Evolutionary conservation across 169 alveolate species (phyloP), one percentile per base, ranked within the genome.

Genomic region (Cystoisospora suis): DNA sequence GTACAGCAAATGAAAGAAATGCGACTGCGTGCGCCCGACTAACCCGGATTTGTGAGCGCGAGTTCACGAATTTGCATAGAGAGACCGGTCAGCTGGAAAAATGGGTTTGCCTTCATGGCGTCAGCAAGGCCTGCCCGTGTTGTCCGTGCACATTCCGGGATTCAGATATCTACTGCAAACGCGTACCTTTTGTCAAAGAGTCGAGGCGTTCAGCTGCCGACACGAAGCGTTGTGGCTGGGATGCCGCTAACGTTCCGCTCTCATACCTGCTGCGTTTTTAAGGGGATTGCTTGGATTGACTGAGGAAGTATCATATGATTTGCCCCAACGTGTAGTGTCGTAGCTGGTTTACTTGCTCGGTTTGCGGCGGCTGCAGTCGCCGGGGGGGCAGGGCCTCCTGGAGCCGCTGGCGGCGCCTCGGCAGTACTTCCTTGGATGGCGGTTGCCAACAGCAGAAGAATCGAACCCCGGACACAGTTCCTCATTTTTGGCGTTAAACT

Each of bases 41-140:
- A 36, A 72, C 91, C 91, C 17, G 91, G 91, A 45, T 87, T 87
- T 23, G 91, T 80, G 3, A 80, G 12, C 1, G 91, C 91, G 27
- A 87, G 77, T 47, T 87, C 87, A 1, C 91, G 70, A 15, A 87
- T 87, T 45, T 87, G 61, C 91, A 87, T 87, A 23, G 81, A 58
- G 27, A 87, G 56, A 29, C 91, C 91, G 45, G 91, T 77, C 0
- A 87, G 86, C 91, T 87, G 79, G 58, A 87, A 87, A 53, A 87
- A 87, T 7, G 91, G 91, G 59, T 87, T 87, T 27, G 77, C 36
- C 86, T 87, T 42, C 75, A 87, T 38, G 44, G 91, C 86, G 40
- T 70, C 79, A 15, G 40, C 69, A 49, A 86, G 90, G 20, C 61
- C 90, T 86, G 70, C 34, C n/a, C 47, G 77, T 46, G 20, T 7